Conservation (phyloP, 768 basidiomycete genomes). For the Inosperma sp. region DNA sequence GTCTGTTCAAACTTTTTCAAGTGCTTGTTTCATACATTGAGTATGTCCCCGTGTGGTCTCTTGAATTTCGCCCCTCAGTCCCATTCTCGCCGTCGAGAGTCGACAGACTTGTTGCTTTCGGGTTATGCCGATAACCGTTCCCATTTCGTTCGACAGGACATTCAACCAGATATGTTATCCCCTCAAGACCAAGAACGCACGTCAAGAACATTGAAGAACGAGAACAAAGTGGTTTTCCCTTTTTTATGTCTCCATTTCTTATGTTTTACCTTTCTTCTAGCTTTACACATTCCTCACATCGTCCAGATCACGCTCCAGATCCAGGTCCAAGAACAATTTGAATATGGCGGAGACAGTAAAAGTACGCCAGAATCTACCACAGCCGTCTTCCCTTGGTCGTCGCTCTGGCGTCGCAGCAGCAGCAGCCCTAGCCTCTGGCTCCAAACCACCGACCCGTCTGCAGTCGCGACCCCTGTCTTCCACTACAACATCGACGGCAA, state of each 20-base stretch:
- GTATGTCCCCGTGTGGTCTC: constrained; percentile 17
- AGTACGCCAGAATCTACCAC: constrained; percentile 9
- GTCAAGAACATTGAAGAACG: constrained; percentile 38
- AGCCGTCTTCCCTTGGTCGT: constrained; percentile 4
- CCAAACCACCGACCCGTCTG: constrained; percentile 47
- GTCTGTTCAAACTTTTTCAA: constrained; percentile 23
- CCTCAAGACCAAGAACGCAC: constrained; percentile 34
- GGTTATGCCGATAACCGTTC: constrained; percentile 32
- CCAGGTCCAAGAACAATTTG: constrained; percentile 27
- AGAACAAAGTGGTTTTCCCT: constrained; percentile 40
- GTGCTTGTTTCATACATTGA: constrained; percentile 5
- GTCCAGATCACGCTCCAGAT: constrained; percentile 60
- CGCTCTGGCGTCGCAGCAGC: constrained; percentile 4
- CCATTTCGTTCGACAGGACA: constrained; percentile 17
- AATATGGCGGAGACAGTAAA: background rate
- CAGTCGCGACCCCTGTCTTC: constrained; percentile 62
- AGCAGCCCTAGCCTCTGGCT: constrained; percentile 21
- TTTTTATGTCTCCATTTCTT: background rate
- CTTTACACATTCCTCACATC: constrained; percentile 56
- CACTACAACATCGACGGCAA: constrained; percentile 57
- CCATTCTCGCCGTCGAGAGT: constrained; percentile 10
- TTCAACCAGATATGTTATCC: constrained; percentile 14
- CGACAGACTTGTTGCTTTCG: constrained; percentile 23
- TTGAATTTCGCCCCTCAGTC: constrained; percentile 16
- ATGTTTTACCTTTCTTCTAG: constrained; percentile 29